Conservation (phyloP, 495 filamentous ascomycete genomes). For the Lichina pygmaea region DNA sequence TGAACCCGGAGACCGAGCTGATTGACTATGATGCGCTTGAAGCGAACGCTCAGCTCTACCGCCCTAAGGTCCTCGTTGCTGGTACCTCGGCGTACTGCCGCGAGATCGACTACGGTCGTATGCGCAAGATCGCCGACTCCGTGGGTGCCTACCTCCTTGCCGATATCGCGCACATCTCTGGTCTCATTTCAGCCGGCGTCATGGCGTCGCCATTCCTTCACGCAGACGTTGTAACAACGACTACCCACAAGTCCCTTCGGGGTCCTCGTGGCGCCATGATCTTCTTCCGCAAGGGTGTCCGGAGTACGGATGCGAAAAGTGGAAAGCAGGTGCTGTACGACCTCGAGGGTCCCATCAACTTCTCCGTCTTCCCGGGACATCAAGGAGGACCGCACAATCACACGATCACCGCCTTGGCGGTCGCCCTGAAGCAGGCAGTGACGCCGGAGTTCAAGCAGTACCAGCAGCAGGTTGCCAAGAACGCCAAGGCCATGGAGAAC, state of each 20-base stretch:
- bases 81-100: slow-evolving; percentile 98
- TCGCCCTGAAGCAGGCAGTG: slow-evolving; percentile 84
- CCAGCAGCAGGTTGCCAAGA: slow-evolving; percentile 75
- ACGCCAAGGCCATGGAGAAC: slow-evolving; percentile 69
- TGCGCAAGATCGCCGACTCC: slow-evolving; percentile 88
- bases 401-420: slow-evolving; percentile 94
- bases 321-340: slow-evolving; percentile 83
- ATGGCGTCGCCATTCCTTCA: slow-evolving; percentile 86
- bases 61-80: slow-evolving; percentile 85
- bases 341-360: slow-evolving; percentile 90
- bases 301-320: slow-evolving; percentile 63
- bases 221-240: slow-evolving; percentile 94
- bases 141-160: slow-evolving; percentile 86
- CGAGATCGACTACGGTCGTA: slow-evolving; percentile 85
- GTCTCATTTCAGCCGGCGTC: slow-evolving; percentile 74
- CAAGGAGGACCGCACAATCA: slow-evolving; percentile 99
- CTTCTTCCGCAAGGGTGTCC: slow-evolving; percentile 94
- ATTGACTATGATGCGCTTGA: slow-evolving; percentile 92
- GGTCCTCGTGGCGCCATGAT: slow-evolving; percentile 99
- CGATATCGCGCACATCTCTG: slow-evolving; percentile 98
- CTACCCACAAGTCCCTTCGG: slow-evolving; percentile 97
- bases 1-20: slow-evolving; percentile 74
- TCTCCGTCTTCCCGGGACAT: slow-evolving; percentile 97
- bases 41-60: slow-evolving; percentile 78
- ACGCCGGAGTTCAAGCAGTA: slow-evolving; percentile 90